These are phyloP conservation scores for Astraeus odoratus DNA, from an alignment of 768 basidiomycete species.

Conservation along the genomic window DNA sequence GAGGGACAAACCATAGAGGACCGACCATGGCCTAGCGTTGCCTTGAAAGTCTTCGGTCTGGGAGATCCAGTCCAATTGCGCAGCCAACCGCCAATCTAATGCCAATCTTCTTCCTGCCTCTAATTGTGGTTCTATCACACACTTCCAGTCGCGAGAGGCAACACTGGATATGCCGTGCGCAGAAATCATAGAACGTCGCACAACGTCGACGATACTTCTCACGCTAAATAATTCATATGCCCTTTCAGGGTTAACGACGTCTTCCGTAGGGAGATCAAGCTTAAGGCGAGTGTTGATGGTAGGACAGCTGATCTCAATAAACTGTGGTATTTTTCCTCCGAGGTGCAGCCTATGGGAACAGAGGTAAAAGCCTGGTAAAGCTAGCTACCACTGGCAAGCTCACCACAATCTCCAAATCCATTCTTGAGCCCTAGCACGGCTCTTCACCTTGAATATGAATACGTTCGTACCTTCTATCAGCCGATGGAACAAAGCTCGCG, in stretches of 20 bases:
- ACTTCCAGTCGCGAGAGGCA: constrained; percentile 47
- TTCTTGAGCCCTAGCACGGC: constrained; percentile 71
- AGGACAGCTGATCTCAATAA: constrained; percentile 68
- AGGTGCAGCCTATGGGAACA: constrained; percentile 50
- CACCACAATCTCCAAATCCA: constrained; percentile 91
- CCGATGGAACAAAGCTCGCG: constrained; percentile 43
- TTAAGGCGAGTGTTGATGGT: constrained; percentile 57
- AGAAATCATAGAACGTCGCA: constrained; percentile 46
- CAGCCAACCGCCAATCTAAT: constrained; percentile 72
- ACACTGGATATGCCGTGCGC: constrained; percentile 21
- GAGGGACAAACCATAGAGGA: constrained; percentile 70
- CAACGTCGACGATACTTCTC: constrained; percentile 56
- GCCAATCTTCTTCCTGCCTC: constrained; percentile 52
- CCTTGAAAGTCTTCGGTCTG: constrained; percentile 61
- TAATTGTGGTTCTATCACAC: constrained; percentile 48
- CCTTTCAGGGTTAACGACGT: constrained; percentile 30
- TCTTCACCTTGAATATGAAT: constrained; percentile 80
- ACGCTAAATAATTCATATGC: constrained; percentile 49
- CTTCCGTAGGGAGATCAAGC: constrained; percentile 56
- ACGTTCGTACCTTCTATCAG: constrained; percentile 68
- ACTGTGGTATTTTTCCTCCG: constrained; percentile 62
- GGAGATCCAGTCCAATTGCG: constrained; percentile 84
- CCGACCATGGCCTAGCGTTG: constrained; percentile 57
- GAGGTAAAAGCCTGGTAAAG: constrained; percentile 2
- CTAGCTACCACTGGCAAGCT: constrained; percentile 3